Percentiles rank a stretch among this genome's conserved stretches.
Conservation (phyloP, 169 alveolate genomes). For the Toxoplasma gondii region DNA sequence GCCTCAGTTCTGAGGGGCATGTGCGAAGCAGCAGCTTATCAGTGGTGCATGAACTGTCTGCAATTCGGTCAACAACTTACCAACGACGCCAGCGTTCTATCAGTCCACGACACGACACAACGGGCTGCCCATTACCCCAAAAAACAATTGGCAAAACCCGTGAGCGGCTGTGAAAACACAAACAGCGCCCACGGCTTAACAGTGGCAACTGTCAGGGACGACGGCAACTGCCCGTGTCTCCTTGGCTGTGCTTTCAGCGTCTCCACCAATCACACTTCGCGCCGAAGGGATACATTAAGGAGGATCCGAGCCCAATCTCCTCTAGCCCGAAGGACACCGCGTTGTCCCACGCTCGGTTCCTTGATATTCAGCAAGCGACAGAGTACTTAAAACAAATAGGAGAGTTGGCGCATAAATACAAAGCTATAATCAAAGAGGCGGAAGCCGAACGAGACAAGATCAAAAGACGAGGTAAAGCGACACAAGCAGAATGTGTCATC, state of each 20-base stretch:
- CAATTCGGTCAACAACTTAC: too few species aligned
- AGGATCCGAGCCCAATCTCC: neutral
- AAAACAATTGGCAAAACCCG: too few species aligned
- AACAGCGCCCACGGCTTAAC: too few species aligned
- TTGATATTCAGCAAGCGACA: conserved; percentile 7
- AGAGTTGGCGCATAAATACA: conserved; percentile 24
- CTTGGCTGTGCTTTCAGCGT: neutral
- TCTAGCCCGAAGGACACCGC: neutral
- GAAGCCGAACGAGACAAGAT: neutral
- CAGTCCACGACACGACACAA: too few species aligned
- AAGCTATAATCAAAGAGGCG: conserved; percentile 9
- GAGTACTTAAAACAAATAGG: neutral
- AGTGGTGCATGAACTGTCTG: too few species aligned
- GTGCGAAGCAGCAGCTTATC: too few species aligned
- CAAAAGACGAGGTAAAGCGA: neutral
- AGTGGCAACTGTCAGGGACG: too few species aligned
- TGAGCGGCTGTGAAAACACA: too few species aligned
- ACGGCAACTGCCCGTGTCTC: too few species aligned
- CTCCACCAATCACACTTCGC: conserved; percentile 46
- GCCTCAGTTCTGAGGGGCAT: too few species aligned
- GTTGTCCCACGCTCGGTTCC: neutral
- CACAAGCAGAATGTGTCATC: neutral
- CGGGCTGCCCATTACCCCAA: too few species aligned
- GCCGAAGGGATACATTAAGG: neutral
- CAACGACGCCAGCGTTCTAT: too few species aligned